These are phyloP conservation scores for Amphibolis antarctica DNA, from an alignment of 106 monocot species.

Conservation along the genomic window DNA sequence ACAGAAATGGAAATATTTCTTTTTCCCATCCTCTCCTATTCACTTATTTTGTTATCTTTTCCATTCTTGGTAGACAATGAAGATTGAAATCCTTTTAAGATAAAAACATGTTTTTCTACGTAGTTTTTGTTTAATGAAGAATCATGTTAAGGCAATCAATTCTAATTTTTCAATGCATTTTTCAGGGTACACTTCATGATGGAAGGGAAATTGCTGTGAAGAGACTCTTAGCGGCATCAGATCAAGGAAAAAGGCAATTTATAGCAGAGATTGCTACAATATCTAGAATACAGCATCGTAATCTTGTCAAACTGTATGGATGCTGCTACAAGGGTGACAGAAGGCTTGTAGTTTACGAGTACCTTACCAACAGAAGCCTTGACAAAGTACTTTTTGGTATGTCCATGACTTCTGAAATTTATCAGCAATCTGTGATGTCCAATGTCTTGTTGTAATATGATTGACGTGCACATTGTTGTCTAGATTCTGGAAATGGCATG, in stretches of 20 bases:
- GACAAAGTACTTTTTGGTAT: slow-evolving; percentile 81
- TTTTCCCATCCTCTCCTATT: too few relatives aligned
- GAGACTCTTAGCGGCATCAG: slow-evolving; percentile 56
- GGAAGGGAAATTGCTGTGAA: slow-evolving; percentile 80
- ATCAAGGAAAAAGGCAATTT: slow-evolving; percentile 76
- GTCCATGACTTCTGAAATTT: neutral
- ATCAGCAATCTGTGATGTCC: neutral
- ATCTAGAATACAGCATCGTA: slow-evolving; percentile 76
- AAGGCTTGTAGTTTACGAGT: slow-evolving; percentile 70
- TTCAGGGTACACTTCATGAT: slow-evolving; percentile 65
- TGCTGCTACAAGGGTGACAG: slow-evolving; percentile 73
- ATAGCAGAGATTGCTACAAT: slow-evolving; percentile 79
- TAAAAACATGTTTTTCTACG: too few relatives aligned
- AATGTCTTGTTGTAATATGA: too few relatives aligned
- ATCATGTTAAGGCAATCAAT: too few relatives aligned
- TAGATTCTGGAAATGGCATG: neutral
- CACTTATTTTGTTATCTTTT: neutral
- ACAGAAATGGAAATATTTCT: too few relatives aligned
- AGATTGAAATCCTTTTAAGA: too few relatives aligned
- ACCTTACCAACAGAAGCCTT: slow-evolving; percentile 63
- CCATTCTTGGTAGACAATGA: too few relatives aligned
- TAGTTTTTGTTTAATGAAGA: too few relatives aligned
- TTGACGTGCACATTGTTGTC: neutral
- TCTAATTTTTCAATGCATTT: neutral
- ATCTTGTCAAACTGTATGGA: slow-evolving; percentile 72